Evolutionary conservation across 352 stramenopile species (phyloP).

Genomic region (Phytophthora melonis): DNA sequence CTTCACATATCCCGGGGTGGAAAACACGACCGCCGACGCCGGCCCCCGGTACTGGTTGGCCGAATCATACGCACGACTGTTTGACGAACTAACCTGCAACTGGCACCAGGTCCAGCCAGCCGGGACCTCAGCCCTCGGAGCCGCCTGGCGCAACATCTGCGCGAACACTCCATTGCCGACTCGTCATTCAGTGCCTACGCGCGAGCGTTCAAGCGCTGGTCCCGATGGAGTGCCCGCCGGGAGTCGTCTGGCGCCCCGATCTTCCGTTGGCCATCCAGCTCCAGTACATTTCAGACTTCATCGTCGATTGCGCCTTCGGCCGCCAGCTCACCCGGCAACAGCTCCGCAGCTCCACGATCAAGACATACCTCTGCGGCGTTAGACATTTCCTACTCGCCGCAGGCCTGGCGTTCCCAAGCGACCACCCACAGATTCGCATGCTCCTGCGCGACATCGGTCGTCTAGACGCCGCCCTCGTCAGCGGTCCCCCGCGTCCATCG

Average conservation of each 20-base stretch:
- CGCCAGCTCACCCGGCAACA: too few relatives aligned
- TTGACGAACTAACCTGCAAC: background rate
- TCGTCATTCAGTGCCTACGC: background rate
- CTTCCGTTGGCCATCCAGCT: background rate
- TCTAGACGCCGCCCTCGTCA: too few relatives aligned
- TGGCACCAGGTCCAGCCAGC: background rate
- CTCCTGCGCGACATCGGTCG: too few relatives aligned
- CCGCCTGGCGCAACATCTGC: too few relatives aligned
- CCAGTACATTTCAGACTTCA: background rate
- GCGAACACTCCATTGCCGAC: conserved; percentile 13
- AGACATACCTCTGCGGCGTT: too few relatives aligned
- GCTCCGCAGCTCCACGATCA: too few relatives aligned
- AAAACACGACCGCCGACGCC: background rate
- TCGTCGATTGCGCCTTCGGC: background rate
- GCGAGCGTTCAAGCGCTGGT: background rate
- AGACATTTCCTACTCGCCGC: too few relatives aligned
- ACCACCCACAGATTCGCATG: too few relatives aligned
- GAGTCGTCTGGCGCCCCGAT: background rate
- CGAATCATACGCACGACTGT: background rate
- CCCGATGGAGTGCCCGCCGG: background rate
- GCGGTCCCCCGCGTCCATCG: too few relatives aligned
- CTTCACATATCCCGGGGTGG: background rate
- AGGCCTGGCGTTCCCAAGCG: too few relatives aligned
- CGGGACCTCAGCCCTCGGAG: background rate
- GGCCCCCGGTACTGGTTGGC: background rate